These are phyloP conservation scores for Lichtheimia hyalospora DNA, from an alignment of 371 early-diverging fungal genomes.

Conservation along the genomic window DNA sequence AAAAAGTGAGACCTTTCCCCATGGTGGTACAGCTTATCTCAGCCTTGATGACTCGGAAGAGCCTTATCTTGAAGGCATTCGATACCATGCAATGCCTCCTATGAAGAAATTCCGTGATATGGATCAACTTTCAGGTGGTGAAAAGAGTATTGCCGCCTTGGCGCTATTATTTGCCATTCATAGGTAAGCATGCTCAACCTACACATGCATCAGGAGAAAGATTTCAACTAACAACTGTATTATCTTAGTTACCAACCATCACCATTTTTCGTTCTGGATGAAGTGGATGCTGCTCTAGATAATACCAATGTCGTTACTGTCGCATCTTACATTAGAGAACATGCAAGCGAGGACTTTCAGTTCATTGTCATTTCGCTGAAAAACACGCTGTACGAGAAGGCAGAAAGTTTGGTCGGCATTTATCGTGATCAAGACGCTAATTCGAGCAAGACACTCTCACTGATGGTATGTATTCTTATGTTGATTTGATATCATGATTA, in stretches of 20 bases:
- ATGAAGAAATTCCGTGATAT: slow-evolving; percentile 99
- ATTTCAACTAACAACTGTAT: background rate
- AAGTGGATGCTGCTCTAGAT: slow-evolving; percentile 99
- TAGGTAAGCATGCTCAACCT: slow-evolving; percentile 36
- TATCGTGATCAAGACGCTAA: slow-evolving; percentile 90
- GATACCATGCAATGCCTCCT: slow-evolving; percentile 99
- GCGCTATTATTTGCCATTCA: slow-evolving; percentile 98
- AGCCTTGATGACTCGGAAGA: slow-evolving; percentile 93
- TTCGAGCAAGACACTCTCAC: slow-evolving; percentile 83
- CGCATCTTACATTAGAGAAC: slow-evolving; percentile 82
- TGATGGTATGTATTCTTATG: slow-evolving; percentile 49
- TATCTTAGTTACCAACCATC: slow-evolving; percentile 86
- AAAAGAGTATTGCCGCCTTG: slow-evolving; percentile 98
- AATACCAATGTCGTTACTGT: slow-evolving; percentile 95
- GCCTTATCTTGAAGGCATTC: slow-evolving; percentile 93
- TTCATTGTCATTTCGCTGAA: slow-evolving; percentile 99
- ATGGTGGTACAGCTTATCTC: slow-evolving; percentile 97
- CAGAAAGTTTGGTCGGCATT: slow-evolving; percentile 96
- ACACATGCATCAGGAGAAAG: background rate
- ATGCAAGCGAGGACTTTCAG: slow-evolving; percentile 74
- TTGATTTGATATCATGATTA: background rate
- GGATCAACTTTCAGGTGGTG: slow-evolving; percentile 99
- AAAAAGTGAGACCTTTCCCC: slow-evolving; percentile 70
- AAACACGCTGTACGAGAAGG: slow-evolving; percentile 91
- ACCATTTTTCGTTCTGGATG: slow-evolving; percentile 99